phyloP scores from a whole-genome alignment of 306 rosid genomes.

The Cotoneaster glaucophyllus region DNA sequence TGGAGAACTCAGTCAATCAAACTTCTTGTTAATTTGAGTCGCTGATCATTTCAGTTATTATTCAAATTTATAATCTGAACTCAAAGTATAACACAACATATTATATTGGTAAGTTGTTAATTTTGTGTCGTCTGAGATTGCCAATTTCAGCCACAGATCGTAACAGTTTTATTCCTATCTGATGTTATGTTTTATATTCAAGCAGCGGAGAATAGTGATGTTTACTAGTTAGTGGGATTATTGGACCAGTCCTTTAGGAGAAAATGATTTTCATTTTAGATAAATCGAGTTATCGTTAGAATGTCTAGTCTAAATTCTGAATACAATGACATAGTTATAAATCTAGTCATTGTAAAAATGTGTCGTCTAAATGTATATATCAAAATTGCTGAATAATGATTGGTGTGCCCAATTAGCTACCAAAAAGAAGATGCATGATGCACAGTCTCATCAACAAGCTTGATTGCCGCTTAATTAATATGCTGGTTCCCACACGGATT shows the following conservation, averaged over 20 bases:
- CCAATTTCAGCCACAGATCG: background rate
- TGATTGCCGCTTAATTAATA: background rate
- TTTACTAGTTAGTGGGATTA: background rate
- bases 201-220: background rate
- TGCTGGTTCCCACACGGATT: background rate
- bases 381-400: background rate
- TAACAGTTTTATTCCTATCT: background rate
- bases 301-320: background rate
- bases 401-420: background rate
- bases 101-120: no score
- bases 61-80: no score
- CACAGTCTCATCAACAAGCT: background rate
- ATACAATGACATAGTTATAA: background rate
- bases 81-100: no score
- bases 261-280: background rate
- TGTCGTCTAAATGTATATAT: no score
- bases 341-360: background rate
- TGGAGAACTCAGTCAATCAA: background rate
- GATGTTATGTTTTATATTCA: background rate
- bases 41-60: background rate
- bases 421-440: background rate
- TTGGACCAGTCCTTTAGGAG: background rate
- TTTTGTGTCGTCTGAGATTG: no score
- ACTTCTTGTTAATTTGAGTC: background rate
- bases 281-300: background rate